Conservation (phyloP, 805 yeast species). For the Yarrowia divulgata region DNA sequence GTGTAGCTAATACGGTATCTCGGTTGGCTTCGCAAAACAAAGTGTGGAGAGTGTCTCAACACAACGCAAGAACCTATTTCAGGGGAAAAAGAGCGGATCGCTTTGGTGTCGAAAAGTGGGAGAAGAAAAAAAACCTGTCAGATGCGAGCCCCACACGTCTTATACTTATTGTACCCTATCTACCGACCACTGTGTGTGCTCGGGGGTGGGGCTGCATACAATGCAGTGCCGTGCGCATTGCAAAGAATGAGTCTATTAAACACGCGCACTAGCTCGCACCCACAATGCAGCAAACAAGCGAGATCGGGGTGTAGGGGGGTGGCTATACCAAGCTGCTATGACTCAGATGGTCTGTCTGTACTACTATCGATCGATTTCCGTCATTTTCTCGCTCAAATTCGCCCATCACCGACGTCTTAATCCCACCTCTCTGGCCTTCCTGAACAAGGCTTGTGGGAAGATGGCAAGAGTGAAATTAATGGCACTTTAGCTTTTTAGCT, state of each 20-base stretch:
- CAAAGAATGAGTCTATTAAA: constrained; percentile 33
- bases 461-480: constrained; percentile 16
- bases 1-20: constrained; percentile 3
- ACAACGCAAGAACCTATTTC: background rate
- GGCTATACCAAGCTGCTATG: too few species aligned
- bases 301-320: background rate
- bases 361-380: background rate
- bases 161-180: background rate
- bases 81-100: too few species aligned
- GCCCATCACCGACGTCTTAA: too few species aligned
- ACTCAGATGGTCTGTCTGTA: background rate
- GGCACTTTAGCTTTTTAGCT: constrained; percentile 27
- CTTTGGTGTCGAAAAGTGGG: too few species aligned
- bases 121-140: background rate
- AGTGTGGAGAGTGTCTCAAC: background rate
- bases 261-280: constrained; percentile 21
- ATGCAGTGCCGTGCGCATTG: constrained; percentile 37
- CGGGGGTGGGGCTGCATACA: constrained; percentile 36
- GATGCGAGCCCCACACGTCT: background rate
- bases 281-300: constrained; percentile 22
- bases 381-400: background rate
- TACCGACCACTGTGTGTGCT: background rate
- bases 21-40: too few species aligned
- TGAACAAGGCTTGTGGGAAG: constrained; percentile 6
- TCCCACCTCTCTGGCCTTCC: background rate